Percentiles rank a stretch among this genome's conserved stretches.
Evolutionary conservation across 2,329 filamentous ascomycete species (phyloP).

Genomic region (Sclerotinia glacialis): DNA sequence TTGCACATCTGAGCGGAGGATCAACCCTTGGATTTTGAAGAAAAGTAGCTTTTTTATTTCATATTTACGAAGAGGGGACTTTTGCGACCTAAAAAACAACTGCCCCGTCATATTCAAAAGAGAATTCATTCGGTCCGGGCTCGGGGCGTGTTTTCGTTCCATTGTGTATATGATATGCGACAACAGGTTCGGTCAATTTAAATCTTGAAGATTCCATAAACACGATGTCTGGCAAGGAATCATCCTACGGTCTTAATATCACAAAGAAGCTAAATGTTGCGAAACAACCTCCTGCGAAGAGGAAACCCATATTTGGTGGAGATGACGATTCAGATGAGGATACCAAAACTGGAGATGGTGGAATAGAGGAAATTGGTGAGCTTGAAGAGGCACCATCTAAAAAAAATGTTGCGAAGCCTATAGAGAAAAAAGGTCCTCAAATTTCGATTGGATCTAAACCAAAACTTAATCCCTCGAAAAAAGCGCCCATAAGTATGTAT

Average conservation of each 20-base stretch:
- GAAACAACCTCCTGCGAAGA: constrained; percentile 50
- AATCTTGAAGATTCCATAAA: constrained; percentile 1
- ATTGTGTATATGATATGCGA: constrained; percentile 5
- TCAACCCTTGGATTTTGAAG: background rate
- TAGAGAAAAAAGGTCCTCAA: constrained; percentile 39
- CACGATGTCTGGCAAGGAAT: constrained; percentile 40
- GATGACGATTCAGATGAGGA: constrained; percentile 58
- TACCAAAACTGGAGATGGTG: constrained; percentile 39
- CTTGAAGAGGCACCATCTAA: constrained; percentile 50
- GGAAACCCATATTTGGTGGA: constrained; percentile 58
- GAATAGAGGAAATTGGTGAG: constrained; percentile 58
- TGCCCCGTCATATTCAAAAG: background rate
- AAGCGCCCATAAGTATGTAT: constrained; percentile 48
- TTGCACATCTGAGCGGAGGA: background rate
- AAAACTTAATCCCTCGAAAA: constrained; percentile 26
- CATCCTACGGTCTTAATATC: constrained; percentile 59
- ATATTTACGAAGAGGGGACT: background rate
- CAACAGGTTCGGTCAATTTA: background rate
- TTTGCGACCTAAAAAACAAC: background rate
- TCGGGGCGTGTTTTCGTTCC: background rate
- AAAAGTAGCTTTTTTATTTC: background rate
- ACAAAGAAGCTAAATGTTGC: constrained; percentile 52
- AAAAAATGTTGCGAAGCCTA: constrained; percentile 39
- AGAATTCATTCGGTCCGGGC: background rate
- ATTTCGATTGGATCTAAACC: constrained; percentile 36